These are phyloP conservation scores for Kwoniella dejecticola DNA, from an alignment of 768 basidiomycete species.

Conservation along the genomic window DNA sequence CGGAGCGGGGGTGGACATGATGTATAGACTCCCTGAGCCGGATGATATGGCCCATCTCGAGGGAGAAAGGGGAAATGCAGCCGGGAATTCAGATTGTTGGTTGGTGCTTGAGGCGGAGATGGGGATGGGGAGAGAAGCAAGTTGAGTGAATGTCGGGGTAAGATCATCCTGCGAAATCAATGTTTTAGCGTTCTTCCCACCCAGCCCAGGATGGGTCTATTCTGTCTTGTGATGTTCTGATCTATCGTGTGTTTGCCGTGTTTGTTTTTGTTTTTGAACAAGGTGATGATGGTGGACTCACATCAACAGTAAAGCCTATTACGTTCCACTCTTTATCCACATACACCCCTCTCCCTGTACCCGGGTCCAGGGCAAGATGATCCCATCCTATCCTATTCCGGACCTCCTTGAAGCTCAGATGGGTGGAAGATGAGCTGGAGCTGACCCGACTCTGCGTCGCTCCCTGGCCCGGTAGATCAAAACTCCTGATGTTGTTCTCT, in stretches of 20 bases:
- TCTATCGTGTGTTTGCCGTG: too few species aligned
- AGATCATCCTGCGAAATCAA: conserved; percentile 27
- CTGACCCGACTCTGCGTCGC: conserved; percentile 42
- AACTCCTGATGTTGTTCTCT: conserved; percentile 23
- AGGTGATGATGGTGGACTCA: conserved; percentile 20
- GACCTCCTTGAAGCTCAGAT: conserved; percentile 43
- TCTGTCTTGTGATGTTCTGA: too few species aligned
- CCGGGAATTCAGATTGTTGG: conserved; percentile 40
- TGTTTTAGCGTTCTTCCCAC: not conserved
- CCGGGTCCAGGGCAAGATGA: conserved; percentile 29
- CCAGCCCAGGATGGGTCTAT: not conserved
- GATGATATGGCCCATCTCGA: conserved; percentile 35
- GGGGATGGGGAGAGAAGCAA: conserved; percentile 37
- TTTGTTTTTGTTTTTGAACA: not conserved
- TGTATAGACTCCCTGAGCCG: conserved; percentile 40
- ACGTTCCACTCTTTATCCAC: conserved; percentile 48
- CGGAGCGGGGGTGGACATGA: conserved; percentile 27
- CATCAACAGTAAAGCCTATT: conserved; percentile 35
- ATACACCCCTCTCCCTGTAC: conserved; percentile 35
- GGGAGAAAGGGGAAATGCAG: conserved; percentile 17
- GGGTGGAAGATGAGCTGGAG: conserved; percentile 13
- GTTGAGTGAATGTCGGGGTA: conserved; percentile 25
- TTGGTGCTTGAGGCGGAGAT: conserved; percentile 34
- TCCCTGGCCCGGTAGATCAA: conserved; percentile 34
- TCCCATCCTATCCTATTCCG: conserved; percentile 47